These are phyloP conservation scores for Hydrangea macrophylla DNA, from an alignment of 148 eudicot genomes.

Conservation along the genomic window DNA sequence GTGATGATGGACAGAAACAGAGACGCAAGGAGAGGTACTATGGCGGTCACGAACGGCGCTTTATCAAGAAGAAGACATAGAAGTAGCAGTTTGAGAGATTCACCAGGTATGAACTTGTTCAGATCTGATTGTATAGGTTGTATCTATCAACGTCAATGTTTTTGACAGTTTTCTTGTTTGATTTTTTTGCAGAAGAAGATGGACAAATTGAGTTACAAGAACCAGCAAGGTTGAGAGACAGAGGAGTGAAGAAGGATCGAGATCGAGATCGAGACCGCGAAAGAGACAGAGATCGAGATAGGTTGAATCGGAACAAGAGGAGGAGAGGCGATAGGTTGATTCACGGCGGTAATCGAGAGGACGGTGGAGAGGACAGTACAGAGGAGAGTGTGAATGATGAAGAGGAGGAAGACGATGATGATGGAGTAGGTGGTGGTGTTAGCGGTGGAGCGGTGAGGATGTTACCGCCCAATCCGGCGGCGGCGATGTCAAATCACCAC, in stretches of 20 bases:
- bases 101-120: slow-evolving; percentile 50
- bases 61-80: slow-evolving; percentile 56
- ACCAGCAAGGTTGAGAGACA: slow-evolving; percentile 54
- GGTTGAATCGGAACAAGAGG: slow-evolving; percentile 51
- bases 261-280: slow-evolving; percentile 53
- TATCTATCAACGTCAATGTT: background rate
- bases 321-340: slow-evolving; percentile 51
- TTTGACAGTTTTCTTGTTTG: slow-evolving; percentile 15
- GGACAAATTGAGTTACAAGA: slow-evolving; percentile 51
- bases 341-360: slow-evolving; percentile 32
- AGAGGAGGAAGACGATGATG: slow-evolving; percentile 62
- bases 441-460: slow-evolving; percentile 23
- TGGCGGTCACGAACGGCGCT: slow-evolving; percentile 53
- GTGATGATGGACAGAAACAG: slow-evolving; percentile 69
- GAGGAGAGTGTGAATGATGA: slow-evolving; percentile 81
- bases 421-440: slow-evolving; percentile 11
- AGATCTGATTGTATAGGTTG: slow-evolving; percentile 24
- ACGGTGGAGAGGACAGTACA: slow-evolving; percentile 59
- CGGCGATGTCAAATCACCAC: slow-evolving; percentile 18
- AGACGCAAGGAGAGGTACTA: slow-evolving; percentile 60
- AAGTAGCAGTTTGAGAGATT: slow-evolving; percentile 56
- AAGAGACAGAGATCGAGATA: slow-evolving; percentile 21
- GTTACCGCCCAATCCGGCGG: slow-evolving; percentile 41
- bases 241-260: slow-evolving; percentile 53
- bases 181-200: slow-evolving; percentile 62